phyloP scores from a whole-genome alignment of 2,329 filamentous ascomycete genomes.

The Lasiodiplodia theobromae region DNA sequence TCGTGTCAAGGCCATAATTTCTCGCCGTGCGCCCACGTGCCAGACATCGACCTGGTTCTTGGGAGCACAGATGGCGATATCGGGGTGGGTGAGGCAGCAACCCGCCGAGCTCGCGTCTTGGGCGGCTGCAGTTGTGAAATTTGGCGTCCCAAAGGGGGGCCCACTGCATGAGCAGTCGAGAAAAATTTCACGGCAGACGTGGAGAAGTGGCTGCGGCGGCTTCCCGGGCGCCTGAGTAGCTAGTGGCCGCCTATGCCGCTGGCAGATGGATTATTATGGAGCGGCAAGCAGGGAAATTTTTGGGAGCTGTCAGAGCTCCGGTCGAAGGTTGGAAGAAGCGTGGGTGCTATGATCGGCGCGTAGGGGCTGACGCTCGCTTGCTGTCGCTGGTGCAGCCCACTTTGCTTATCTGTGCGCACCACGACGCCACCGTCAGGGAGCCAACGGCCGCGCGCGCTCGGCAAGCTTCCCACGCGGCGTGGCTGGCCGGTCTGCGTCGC shows the following conservation, averaged over 20 bases:
- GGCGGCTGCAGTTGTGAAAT: slow-evolving; percentile 10
- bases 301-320: slow-evolving; percentile 3
- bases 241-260: slow-evolving; percentile 26
- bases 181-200: slow-evolving; percentile 5
- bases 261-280: slow-evolving; percentile 25
- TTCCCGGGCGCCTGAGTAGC: slow-evolving; percentile 15
- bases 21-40: slow-evolving; percentile 12
- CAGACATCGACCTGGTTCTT: slow-evolving; percentile 18
- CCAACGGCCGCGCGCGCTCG: slow-evolving; percentile 20
- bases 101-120: slow-evolving; percentile 10
- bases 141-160: slow-evolving; percentile 13
- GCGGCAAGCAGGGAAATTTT: slow-evolving; percentile 8
- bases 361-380: slow-evolving; percentile 23
- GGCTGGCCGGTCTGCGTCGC: not conserved
- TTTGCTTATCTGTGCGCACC: slow-evolving; percentile 21
- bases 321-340: slow-evolving; percentile 30
- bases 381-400: slow-evolving; percentile 11
- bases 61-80: slow-evolving; percentile 18
- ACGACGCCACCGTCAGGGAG: not conserved
- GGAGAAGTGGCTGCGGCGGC: slow-evolving; percentile 10
- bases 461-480: slow-evolving; percentile 16
- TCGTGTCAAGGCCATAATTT: slow-evolving; percentile 13
- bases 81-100: slow-evolving; percentile 17
- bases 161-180: slow-evolving; percentile 17
- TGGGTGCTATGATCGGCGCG: slow-evolving; percentile 27